phyloP scores from a whole-genome alignment of 2,329 filamentous ascomycete species.

The Pyrenophora seminiperda region DNA sequence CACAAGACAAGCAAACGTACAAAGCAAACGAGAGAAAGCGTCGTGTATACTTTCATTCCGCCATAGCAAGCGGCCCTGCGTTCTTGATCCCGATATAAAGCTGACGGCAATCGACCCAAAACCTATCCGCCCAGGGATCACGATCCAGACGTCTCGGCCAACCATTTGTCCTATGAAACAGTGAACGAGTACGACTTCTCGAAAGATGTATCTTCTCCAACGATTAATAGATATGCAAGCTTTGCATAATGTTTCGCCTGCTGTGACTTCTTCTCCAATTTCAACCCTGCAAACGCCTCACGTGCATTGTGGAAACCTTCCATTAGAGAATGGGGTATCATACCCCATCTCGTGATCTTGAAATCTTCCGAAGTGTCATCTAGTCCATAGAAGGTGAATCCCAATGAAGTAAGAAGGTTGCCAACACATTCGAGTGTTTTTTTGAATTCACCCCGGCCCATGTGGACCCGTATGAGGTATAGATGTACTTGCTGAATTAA shows the following conservation, averaged over 20 bases:
- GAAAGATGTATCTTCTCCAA: constrained; percentile 47
- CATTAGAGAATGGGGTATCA: constrained; percentile 29
- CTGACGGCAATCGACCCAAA: too few relatives aligned
- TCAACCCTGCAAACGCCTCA: constrained; percentile 28
- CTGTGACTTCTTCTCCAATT: constrained; percentile 15
- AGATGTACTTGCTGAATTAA: constrained; percentile 17
- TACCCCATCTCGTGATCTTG: constrained; percentile 38
- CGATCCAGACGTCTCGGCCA: too few relatives aligned
- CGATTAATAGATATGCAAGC: constrained; percentile 38
- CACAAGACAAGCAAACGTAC: too few relatives aligned
- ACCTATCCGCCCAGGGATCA: too few relatives aligned
- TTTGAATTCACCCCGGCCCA: neutral
- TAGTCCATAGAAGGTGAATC: constrained; percentile 20
- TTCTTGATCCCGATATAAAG: too few relatives aligned
- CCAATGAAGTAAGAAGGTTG: constrained; percentile 13
- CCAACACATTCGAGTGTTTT: constrained; percentile 14
- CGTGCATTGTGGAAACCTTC: constrained; percentile 37
- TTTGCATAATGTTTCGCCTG: constrained; percentile 40
- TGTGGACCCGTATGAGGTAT: constrained; percentile 19
- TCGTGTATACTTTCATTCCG: too few relatives aligned
- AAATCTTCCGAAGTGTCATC: constrained; percentile 18
- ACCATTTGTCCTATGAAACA: too few relatives aligned
- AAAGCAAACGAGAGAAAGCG: too few relatives aligned
- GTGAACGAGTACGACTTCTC: too few relatives aligned
- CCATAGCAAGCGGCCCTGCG: too few relatives aligned